A percentile compares a stretch with the other conserved stretches of the same genome.
These are phyloP conservation scores for Dittrichia graveolens DNA, from an alignment of 129 eudicot species.

Conservation along the genomic window DNA sequence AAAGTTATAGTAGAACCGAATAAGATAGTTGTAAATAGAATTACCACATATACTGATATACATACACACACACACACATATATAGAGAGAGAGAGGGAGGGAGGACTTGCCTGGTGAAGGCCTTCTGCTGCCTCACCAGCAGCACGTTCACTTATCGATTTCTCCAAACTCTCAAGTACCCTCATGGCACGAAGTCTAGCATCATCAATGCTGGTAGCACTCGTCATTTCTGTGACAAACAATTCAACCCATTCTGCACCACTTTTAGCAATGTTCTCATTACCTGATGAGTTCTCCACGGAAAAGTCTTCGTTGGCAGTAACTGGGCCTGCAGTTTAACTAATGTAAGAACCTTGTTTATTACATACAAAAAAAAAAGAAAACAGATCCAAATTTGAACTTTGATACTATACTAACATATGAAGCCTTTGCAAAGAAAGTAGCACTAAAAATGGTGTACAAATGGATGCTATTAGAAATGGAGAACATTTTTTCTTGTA, in stretches of 20 bases:
- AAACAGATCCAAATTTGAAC: not conserved
- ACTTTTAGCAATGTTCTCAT: conserved; percentile 46
- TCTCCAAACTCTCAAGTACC: conserved; percentile 72
- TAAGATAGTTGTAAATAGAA: not conserved
- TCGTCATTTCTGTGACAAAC: conserved; percentile 76
- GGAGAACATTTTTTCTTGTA: too few species aligned
- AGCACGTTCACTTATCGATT: conserved; percentile 52
- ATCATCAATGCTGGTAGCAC: conserved; percentile 83
- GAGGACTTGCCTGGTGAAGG: conserved; percentile 52
- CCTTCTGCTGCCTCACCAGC: conserved; percentile 60
- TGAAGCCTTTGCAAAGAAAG: not conserved
- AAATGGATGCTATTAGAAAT: too few species aligned
- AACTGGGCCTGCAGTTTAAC: conserved; percentile 37
- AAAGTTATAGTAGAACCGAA: conserved; percentile 20
- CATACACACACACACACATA: not conserved
- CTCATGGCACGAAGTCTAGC: conserved; percentile 85
- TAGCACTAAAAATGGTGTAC: not conserved
- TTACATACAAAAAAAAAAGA: not conserved
- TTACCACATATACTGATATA: not conserved
- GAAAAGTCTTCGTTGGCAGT: conserved; percentile 37
- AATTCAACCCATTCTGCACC: conserved; percentile 92
- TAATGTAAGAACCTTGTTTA: not conserved
- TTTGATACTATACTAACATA: conserved; percentile 9
- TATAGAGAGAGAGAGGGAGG: not conserved
- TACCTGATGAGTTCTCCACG: conserved; percentile 37